A percentile compares a stretch with the other conserved stretches of the same genome.
Evolutionary conservation across 1,139 yeast genomes (phyloP).

Genomic region (Kurtzmaniella quercitrusa): DNA sequence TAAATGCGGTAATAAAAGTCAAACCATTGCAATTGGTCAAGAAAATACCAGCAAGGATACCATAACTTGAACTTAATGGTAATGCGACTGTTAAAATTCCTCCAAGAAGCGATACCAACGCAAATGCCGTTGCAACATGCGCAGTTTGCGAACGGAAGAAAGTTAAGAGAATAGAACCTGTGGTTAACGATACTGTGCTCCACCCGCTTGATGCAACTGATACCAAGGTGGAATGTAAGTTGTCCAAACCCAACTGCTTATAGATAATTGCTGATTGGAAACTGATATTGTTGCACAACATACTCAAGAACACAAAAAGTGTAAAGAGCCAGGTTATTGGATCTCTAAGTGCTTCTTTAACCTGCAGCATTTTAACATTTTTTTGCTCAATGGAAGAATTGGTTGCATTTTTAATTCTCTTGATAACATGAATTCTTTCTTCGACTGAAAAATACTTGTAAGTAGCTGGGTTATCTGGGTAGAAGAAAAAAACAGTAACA

Average conservation of each 20-base stretch:
- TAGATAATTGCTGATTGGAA: constrained; percentile 36
- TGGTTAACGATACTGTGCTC: constrained; percentile 24
- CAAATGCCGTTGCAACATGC: constrained; percentile 15
- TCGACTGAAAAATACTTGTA: constrained; percentile 27
- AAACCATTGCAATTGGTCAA: constrained; percentile 19
- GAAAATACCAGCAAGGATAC: constrained; percentile 30
- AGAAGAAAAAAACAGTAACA: constrained; percentile 21
- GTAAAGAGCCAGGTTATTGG: constrained; percentile 37
- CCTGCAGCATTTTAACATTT: constrained; percentile 31
- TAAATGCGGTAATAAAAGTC: constrained; percentile 15
- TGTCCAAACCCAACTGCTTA: constrained; percentile 32
- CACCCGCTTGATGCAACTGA: constrained; percentile 43
- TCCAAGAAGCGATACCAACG: constrained; percentile 39
- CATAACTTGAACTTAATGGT: constrained; percentile 35
- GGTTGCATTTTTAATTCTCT: constrained; percentile 29
- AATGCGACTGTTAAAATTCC: constrained; percentile 37
- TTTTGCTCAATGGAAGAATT: constrained; percentile 37
- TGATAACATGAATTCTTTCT: constrained; percentile 37
- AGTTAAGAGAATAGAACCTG: constrained; percentile 20
- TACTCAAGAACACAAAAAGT: constrained; percentile 26
- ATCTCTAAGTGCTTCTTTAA: constrained; percentile 33
- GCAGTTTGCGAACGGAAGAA: constrained; percentile 14
- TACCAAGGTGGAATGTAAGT: constrained; percentile 40
- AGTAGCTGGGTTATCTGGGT: constrained; percentile 38
- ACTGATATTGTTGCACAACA: constrained; percentile 35